Percentiles rank a stretch among this genome's conserved stretches.
phyloP scores from a whole-genome alignment of 306 rosid genomes.

The Begonia fuchsioides region DNA sequence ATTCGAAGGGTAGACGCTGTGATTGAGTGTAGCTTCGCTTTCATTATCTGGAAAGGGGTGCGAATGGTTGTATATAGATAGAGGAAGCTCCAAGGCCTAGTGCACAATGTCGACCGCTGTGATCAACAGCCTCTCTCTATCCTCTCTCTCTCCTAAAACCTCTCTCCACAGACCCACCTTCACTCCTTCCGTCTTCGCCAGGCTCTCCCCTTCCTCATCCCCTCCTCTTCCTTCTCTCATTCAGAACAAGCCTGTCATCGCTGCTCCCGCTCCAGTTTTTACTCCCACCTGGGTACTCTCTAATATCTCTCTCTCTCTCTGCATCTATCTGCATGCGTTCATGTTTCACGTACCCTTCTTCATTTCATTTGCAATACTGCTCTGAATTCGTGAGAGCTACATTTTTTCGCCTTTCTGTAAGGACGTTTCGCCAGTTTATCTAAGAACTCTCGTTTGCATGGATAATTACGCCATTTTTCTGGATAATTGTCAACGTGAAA shows the following conservation, averaged over 20 bases:
- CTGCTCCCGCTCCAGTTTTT: conserved; percentile 59
- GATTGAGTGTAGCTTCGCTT: conserved; percentile 42
- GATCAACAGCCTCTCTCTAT: conserved; percentile 36
- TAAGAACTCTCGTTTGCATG: too few relatives aligned
- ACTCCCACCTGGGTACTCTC: conserved; percentile 47
- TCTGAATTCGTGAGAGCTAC: too few relatives aligned
- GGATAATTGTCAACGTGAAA: too few relatives aligned
- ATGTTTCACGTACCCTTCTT: neutral
- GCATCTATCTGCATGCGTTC: neutral
- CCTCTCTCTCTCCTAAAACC: conserved; percentile 30
- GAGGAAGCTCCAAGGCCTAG: conserved; percentile 1
- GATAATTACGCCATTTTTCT: too few relatives aligned
- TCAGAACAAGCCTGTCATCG: conserved; percentile 68
- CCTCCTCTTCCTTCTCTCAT: conserved; percentile 49
- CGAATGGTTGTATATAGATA: conserved; percentile 12
- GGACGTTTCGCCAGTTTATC: too few relatives aligned
- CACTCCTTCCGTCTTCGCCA: conserved; percentile 32
- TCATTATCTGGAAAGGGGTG: conserved; percentile 31
- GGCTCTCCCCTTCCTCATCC: conserved; percentile 34
- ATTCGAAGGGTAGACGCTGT: conserved; percentile 53
- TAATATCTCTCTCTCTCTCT: neutral
- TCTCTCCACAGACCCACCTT: conserved; percentile 30
- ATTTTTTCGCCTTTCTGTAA: too few relatives aligned
- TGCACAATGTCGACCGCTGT: conserved; percentile 71
- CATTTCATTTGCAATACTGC: too few relatives aligned